Percentiles rank a stretch among this genome's conserved stretches.
phyloP scores from a whole-genome alignment of 306 rosid genomes.

The Acacia acuminata region DNA sequence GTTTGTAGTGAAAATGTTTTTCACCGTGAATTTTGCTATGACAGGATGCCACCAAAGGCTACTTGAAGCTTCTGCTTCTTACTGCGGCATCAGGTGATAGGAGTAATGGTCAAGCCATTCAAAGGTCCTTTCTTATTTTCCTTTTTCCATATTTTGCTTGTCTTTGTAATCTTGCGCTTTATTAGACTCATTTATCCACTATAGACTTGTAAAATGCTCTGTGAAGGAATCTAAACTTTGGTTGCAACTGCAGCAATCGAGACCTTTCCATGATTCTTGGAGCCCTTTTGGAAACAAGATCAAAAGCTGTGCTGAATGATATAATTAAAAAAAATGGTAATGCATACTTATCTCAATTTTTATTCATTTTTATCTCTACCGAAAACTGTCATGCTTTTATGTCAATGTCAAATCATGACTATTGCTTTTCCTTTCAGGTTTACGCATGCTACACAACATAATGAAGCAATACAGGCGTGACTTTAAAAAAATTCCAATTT shows the following conservation, averaged over 20 bases:
- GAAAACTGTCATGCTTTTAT: constrained; percentile 21
- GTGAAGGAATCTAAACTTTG: constrained; percentile 30
- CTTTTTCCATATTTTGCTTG: neutral
- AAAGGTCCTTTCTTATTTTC: constrained; percentile 56
- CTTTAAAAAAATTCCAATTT: constrained; percentile 95
- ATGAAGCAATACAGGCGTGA: constrained; percentile 86
- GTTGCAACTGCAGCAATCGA: constrained; percentile 88
- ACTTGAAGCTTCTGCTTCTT: constrained; percentile 91
- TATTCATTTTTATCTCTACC: neutral
- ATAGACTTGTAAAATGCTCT: constrained; percentile 22
- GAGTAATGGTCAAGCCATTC: constrained; percentile 82
- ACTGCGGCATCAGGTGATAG: constrained; percentile 92
- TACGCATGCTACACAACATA: constrained; percentile 94
- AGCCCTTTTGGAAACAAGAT: constrained; percentile 91
- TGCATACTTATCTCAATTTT: neutral
- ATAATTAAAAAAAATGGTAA: constrained; percentile 91
- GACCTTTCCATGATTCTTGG: constrained; percentile 99
- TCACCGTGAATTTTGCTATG: neutral
- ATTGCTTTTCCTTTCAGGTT: constrained; percentile 54
- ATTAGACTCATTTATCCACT: constrained; percentile 24
- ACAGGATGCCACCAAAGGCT: constrained; percentile 95
- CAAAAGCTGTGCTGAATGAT: constrained; percentile 81
- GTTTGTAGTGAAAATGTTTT: constrained; percentile 7
- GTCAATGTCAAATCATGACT: constrained; percentile 30
- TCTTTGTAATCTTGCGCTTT: constrained; percentile 10